These are phyloP conservation scores for Neurospora sp. DNA, from an alignment of 495 filamentous ascomycete genomes.

Conservation along the genomic window DNA sequence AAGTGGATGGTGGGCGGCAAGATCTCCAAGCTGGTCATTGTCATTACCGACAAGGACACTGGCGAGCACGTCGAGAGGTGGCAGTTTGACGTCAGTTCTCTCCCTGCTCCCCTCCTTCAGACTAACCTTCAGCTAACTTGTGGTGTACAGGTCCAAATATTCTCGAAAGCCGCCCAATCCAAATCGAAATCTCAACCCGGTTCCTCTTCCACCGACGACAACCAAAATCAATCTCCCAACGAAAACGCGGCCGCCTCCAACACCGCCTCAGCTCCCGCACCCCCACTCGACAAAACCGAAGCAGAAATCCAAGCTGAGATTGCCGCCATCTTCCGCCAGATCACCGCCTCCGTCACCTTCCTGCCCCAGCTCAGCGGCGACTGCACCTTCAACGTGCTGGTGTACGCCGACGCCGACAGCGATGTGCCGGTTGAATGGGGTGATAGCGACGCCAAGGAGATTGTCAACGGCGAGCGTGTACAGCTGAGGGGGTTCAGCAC, in stretches of 20 bases:
- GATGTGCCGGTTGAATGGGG: constrained; percentile 98
- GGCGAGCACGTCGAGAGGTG: constrained; percentile 93
- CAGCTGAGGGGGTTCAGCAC: constrained; percentile 94
- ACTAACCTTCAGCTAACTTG: not conserved
- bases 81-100: constrained; percentile 82
- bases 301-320: constrained; percentile 90
- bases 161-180: constrained; percentile 40
- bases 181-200: constrained; percentile 28
- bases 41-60: constrained; percentile 91
- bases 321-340: constrained; percentile 90
- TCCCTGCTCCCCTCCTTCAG: not conserved
- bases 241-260: constrained; percentile 33
- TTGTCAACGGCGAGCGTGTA: constrained; percentile 90
- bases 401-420: constrained; percentile 93
- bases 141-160: constrained; percentile 53
- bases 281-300: constrained; percentile 66
- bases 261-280: constrained; percentile 19
- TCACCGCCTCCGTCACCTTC: constrained; percentile 95
- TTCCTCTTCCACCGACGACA: constrained; percentile 24
- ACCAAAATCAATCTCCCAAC: not conserved
- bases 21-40: constrained; percentile 91
- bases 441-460: constrained; percentile 96
- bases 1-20: constrained; percentile 95
- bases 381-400: constrained; percentile 97
- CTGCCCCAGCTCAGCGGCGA: constrained; percentile 84